A percentile compares a stretch with the other conserved stretches of the same genome.
These are phyloP conservation scores for Thermomyces lanuginosus DNA, from an alignment of 2,329 filamentous ascomycete genomes.

Conservation along the genomic window DNA sequence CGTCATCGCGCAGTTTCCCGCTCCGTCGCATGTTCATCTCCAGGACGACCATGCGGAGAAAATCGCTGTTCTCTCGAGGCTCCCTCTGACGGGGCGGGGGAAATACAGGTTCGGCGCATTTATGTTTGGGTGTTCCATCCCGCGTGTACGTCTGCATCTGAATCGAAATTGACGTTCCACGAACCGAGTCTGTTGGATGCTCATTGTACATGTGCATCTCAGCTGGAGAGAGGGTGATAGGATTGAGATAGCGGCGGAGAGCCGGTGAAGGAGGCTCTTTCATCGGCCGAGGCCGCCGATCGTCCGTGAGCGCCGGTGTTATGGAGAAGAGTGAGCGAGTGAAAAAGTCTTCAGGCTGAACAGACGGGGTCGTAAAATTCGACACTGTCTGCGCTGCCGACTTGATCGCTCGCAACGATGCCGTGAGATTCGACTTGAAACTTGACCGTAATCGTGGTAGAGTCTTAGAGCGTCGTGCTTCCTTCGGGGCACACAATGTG, in stretches of 20 bases:
- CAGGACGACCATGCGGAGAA: slow-evolving; percentile 46
- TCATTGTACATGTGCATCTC: slow-evolving; percentile 31
- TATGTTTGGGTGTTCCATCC: slow-evolving; percentile 17
- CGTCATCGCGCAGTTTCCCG: slow-evolving; percentile 43
- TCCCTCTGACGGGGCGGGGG: slow-evolving; percentile 41
- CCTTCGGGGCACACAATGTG: slow-evolving; percentile 8
- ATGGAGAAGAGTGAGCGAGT: slow-evolving; percentile 41
- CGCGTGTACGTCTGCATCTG: slow-evolving; percentile 45
- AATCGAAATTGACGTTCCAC: slow-evolving; percentile 36
- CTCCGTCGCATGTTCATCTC: slow-evolving; percentile 52
- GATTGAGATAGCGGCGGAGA: slow-evolving; percentile 45
- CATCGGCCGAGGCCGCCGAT: slow-evolving; percentile 41
- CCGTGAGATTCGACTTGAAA: slow-evolving; percentile 48
- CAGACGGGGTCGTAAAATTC: slow-evolving; percentile 36
- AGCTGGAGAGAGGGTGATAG: slow-evolving; percentile 31
- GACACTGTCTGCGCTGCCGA: slow-evolving; percentile 46
- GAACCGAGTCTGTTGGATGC: slow-evolving; percentile 18
- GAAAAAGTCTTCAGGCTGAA: slow-evolving; percentile 43
- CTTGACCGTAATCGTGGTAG: slow-evolving; percentile 30
- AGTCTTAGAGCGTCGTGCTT: slow-evolving; percentile 15
- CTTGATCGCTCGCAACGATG: slow-evolving; percentile 45
- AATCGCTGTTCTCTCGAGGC: slow-evolving; percentile 46
- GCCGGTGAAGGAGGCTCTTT: slow-evolving; percentile 39
- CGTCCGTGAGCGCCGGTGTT: slow-evolving; percentile 42
- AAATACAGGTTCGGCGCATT: slow-evolving; percentile 16